Percentiles rank a stretch among this genome's conserved stretches.
Conservation (phyloP, 1,139 yeast genomes). For the Kurtzmaniella natalensis region DNA sequence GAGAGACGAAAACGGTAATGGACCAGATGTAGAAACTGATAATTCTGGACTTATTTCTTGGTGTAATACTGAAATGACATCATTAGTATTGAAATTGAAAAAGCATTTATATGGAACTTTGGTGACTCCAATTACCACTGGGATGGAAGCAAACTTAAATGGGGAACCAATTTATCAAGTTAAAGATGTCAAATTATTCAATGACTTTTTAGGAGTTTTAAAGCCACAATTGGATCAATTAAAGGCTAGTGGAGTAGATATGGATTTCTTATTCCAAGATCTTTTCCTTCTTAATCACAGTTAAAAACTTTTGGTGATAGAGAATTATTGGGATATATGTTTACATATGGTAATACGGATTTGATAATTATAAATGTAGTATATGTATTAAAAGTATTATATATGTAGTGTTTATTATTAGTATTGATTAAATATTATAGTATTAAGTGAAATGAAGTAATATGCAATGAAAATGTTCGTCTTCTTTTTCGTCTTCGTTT, state of each 20-base stretch:
- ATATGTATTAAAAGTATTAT: background rate
- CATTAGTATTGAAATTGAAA: slow-evolving; percentile 55
- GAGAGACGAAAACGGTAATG: slow-evolving; percentile 20
- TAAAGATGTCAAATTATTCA: slow-evolving; percentile 26
- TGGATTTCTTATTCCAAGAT: slow-evolving; percentile 55
- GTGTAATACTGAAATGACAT: slow-evolving; percentile 65
- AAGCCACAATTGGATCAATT: slow-evolving; percentile 59
- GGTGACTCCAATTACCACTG: slow-evolving; percentile 19
- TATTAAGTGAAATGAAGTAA: background rate
- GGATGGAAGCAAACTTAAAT: slow-evolving; percentile 18
- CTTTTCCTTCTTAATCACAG: slow-evolving; percentile 11
- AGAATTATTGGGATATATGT: background rate
- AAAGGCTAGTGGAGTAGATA: slow-evolving; percentile 66
- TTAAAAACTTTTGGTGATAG: background rate
- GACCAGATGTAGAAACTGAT: slow-evolving; percentile 19
- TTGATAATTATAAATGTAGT: background rate
- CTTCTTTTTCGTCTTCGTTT: too few relatives aligned
- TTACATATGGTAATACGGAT: too few relatives aligned
- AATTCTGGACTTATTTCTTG: slow-evolving; percentile 51
- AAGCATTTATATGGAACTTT: slow-evolving; percentile 68
- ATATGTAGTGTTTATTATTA: background rate
- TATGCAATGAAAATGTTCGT: background rate
- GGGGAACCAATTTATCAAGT: slow-evolving; percentile 23
- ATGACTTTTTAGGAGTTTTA: slow-evolving; percentile 50
- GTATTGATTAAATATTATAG: background rate